These are phyloP conservation scores for Barnettozyma hawaiiensis DNA, from an alignment of 1,139 yeast genomes.

Conservation along the genomic window DNA sequence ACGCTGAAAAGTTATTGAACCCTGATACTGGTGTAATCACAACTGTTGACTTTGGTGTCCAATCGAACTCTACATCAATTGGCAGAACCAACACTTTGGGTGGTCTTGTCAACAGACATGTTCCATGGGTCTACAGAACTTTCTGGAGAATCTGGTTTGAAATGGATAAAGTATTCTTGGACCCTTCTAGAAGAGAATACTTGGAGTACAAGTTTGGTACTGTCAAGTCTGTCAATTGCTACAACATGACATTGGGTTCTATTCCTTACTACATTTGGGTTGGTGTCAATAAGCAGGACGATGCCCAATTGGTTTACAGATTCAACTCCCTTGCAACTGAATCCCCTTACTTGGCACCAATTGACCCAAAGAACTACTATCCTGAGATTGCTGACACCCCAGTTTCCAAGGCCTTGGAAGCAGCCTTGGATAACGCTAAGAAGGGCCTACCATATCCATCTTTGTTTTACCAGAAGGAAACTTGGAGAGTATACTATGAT, in stretches of 20 bases:
- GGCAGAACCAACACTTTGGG: conserved; percentile 76
- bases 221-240: conserved; percentile 62
- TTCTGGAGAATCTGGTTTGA: conserved; percentile 90
- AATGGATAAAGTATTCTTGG: conserved; percentile 73
- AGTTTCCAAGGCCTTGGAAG: conserved; percentile 68
- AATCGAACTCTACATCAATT: conserved; percentile 53
- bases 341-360: conserved; percentile 73
- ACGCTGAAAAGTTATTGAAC: conserved; percentile 48
- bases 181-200: conserved; percentile 76
- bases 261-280: conserved; percentile 83
- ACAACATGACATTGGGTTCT: conserved; percentile 58
- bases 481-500: conserved; percentile 77
- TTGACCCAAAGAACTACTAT: conserved; percentile 23
- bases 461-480: conserved; percentile 66
- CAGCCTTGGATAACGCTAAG: conserved; percentile 56
- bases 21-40: conserved; percentile 55
- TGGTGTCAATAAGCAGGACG: conserved; percentile 67
- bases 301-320: conserved; percentile 54
- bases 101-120: conserved; percentile 63
- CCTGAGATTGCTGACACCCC: conserved; percentile 27
- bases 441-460: conserved; percentile 75
- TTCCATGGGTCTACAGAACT: conserved; percentile 70
- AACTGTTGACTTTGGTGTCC: conserved; percentile 78
- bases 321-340: conserved; percentile 72
- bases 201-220: conserved; percentile 80